Evolutionary conservation across 2,329 filamentous ascomycete genomes (phyloP), one percentile per base, ranked within the genome.

Genomic region (Tricladium varicosporioides): DNA sequence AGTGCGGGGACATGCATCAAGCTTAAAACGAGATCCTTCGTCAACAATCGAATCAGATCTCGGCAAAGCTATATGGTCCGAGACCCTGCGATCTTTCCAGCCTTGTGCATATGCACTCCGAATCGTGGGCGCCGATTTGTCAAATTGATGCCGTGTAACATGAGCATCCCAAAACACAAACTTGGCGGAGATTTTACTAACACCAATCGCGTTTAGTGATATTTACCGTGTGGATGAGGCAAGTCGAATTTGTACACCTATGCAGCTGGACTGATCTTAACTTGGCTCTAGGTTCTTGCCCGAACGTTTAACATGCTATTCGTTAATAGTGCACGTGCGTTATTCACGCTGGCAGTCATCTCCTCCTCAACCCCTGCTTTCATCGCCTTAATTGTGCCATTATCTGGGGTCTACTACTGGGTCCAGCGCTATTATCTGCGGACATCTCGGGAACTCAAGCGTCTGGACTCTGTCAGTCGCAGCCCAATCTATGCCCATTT

Each of bases 401-500:
- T 99, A 51, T 82, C 83, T 54, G 81, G 84, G 52, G 80, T 95
- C 57, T 99, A 99, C 56, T 82, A 95, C 65, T 95, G 86, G 75
- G 96, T 97, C 67, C 94, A 99, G 74, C 87, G 92, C 67, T 99
- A 99, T 79, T 99, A 99, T 73, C 83, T 99, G 49, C 85, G 92
- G 61, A 97, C 94, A 13, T 99, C 94, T 58, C 89, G 95, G 62
- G 95, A 99, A 76, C 81, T 99, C 63, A 99, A 99, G 79, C 84
- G 94, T 63, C 80, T 99, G 58, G 94, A 99, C 74, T 97, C 92
- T 71, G 88, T 97, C 65, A 96, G 89, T 71, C 87, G 92, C 67
- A 97, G 92, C 72, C 95, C 95, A 22, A 96, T 99, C 67, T 99
- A 92, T 72, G 94, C 94, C 5, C 95, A 99, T 73, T 99, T 99